Evolutionary conservation across 805 yeast species (phyloP).

Genomic region (Candida palmyrensis): DNA sequence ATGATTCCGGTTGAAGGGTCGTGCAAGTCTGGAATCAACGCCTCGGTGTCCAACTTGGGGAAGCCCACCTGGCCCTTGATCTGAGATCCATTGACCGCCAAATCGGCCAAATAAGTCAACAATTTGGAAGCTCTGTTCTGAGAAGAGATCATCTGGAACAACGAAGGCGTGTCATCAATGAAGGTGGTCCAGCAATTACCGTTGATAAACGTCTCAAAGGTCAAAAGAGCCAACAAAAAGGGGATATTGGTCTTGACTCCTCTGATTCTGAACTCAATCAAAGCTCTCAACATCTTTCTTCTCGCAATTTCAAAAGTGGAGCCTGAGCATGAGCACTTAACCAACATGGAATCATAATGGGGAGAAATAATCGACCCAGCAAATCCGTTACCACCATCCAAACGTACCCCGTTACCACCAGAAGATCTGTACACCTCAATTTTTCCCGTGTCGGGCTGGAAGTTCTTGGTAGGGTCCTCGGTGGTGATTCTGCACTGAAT

Average conservation of each 20-base stretch:
- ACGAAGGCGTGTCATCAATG: constrained; percentile 94
- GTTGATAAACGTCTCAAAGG: constrained; percentile 78
- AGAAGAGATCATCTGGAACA: constrained; percentile 91
- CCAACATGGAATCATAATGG: constrained; percentile 97
- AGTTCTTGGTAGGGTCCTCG: constrained; percentile 93
- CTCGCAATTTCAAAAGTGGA: constrained; percentile 95
- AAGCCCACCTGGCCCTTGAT: constrained; percentile 93
- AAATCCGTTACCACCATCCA: constrained; percentile 98
- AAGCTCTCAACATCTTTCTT: constrained; percentile 94
- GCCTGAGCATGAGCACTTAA: constrained; percentile 96
- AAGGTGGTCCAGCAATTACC: constrained; percentile 98
- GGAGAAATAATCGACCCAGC: constrained; percentile 97
- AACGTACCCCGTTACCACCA: constrained; percentile 98
- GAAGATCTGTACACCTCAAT: constrained; percentile 97
- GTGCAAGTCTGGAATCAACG: constrained; percentile 68
- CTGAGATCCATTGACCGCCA: constrained; percentile 93
- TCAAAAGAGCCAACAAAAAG: constrained; percentile 83
- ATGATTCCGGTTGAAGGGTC: constrained; percentile 53
- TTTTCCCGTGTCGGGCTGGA: constrained; percentile 98
- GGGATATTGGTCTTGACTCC: constrained; percentile 99
- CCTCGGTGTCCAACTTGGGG: constrained; percentile 76
- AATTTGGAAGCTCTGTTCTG: constrained; percentile 96
- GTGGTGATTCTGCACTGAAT: constrained; percentile 99
- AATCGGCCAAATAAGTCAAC: constrained; percentile 84
- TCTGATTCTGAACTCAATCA: constrained; percentile 96